These are phyloP conservation scores for Chlamydomonas sp. DNA, from an alignment of 139 green algal genomes.

Conservation along the genomic window DNA sequence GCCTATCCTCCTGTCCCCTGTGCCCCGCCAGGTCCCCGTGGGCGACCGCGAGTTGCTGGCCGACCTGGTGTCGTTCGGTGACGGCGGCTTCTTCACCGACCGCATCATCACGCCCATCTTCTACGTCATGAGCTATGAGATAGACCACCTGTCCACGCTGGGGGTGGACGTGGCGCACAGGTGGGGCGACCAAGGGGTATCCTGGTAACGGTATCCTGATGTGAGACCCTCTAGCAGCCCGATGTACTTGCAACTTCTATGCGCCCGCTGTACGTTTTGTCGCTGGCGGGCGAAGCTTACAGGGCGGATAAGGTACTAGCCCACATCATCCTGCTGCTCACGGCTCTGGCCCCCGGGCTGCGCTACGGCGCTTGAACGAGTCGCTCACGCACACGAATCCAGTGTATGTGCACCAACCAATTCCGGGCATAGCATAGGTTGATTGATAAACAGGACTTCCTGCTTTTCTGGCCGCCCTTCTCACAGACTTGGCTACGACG, in stretches of 20 bases:
- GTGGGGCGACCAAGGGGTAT: neutral
- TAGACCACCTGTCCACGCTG: slow-evolving; percentile 29
- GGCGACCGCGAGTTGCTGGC: slow-evolving; percentile 49
- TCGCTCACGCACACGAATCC: too few species aligned
- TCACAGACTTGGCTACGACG: slow-evolving; percentile 72
- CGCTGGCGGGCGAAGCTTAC: too few species aligned
- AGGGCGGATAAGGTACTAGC: too few species aligned
- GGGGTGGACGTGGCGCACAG: slow-evolving; percentile 34
- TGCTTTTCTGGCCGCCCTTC: neutral
- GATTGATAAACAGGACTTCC: neutral
- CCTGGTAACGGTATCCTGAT: too few species aligned
- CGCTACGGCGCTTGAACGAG: too few species aligned
- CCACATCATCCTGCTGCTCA: too few species aligned
- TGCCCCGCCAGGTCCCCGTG: neutral
- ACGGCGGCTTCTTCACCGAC: slow-evolving; percentile 62
- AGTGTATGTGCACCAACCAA: too few species aligned
- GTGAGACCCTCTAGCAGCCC: too few species aligned
- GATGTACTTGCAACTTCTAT: too few species aligned
- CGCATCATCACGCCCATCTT: slow-evolving; percentile 48
- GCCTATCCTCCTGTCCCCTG: too few species aligned
- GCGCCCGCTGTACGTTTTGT: too few species aligned
- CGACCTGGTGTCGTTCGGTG: slow-evolving; percentile 63
- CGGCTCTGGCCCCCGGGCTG: too few species aligned
- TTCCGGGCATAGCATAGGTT: neutral
- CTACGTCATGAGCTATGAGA: slow-evolving; percentile 45